Evolutionary conservation across 768 basidiomycete species (phyloP).

Genomic region (Russula griseocarnosa): DNA sequence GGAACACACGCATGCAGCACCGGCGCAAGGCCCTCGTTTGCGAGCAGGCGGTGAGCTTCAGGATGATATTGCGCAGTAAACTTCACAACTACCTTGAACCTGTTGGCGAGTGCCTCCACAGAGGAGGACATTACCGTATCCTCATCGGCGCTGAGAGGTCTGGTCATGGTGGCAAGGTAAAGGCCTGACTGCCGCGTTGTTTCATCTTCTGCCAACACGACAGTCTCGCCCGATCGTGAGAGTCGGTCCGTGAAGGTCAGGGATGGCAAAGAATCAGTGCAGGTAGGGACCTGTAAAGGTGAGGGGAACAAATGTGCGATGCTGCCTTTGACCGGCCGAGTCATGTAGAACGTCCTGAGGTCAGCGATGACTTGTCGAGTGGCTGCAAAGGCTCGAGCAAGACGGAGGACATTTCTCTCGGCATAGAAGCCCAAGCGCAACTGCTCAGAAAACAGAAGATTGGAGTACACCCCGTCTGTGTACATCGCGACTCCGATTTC

Average conservation of each 20-base stretch:
- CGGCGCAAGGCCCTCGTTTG: neutral
- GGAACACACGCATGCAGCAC: neutral
- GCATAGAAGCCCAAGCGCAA: neutral
- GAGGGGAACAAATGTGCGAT: conserved; percentile 1
- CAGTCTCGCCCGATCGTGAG: neutral
- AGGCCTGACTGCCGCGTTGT: neutral
- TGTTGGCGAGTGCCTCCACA: neutral
- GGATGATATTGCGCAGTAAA: neutral
- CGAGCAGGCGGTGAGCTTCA: neutral
- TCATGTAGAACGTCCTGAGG: neutral
- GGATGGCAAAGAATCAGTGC: neutral
- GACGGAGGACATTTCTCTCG: neutral
- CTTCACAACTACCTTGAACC: neutral
- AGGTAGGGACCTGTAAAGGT: neutral
- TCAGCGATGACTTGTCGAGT: neutral
- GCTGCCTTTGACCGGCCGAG: neutral
- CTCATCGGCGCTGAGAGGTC: neutral
- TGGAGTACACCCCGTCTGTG: neutral
- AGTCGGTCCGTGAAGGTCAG: neutral
- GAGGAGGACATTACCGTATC: neutral
- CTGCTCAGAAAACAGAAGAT: neutral
- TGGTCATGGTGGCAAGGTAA: conserved; percentile 1
- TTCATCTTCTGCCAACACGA: neutral
- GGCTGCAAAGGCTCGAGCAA: neutral
- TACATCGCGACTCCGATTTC: neutral